Evolutionary conservation across 352 stramenopile species (phyloP).

Genomic region (Pythium scleroteichum): DNA sequence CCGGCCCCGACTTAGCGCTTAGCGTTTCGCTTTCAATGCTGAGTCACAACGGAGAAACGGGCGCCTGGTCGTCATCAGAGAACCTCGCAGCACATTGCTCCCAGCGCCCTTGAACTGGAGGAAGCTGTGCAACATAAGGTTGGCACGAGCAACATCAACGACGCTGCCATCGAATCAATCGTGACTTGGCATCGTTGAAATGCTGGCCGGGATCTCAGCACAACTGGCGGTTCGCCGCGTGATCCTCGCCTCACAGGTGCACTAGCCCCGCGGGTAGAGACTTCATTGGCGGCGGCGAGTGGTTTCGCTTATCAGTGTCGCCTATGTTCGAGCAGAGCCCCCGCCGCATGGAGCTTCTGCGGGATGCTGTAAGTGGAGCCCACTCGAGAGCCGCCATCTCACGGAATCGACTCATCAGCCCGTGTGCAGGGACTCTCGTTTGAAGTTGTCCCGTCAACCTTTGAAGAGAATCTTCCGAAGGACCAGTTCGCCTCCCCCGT

Average conservation of each 20-base stretch:
- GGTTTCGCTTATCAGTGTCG: background rate
- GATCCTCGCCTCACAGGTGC: conserved; percentile 70
- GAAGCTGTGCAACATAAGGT: conserved; percentile 6
- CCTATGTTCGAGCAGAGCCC: conserved; percentile 46
- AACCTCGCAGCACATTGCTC: no score
- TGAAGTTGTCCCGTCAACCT: conserved; percentile 79
- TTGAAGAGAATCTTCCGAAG: conserved; percentile 84
- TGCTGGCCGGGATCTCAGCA: conserved; percentile 52
- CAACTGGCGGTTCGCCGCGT: conserved; percentile 54
- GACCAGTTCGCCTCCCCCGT: conserved; percentile 61
- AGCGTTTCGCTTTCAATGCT: background rate
- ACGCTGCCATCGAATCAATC: background rate
- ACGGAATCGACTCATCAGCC: no score
- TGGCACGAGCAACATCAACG: background rate
- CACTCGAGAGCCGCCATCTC: no score
- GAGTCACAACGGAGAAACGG: no score
- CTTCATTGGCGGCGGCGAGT: no score
- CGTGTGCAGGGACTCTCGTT: conserved; percentile 67
- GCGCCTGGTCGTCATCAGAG: no score
- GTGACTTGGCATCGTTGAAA: conserved; percentile 1
- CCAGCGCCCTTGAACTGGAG: no score
- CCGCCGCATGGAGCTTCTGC: conserved; percentile 69
- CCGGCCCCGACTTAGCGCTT: background rate
- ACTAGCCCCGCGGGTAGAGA: no score
- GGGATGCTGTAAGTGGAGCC: conserved; percentile 53